phyloP scores from a whole-genome alignment of 2,329 filamentous ascomycete genomes.

The Aspergillus sp. region DNA sequence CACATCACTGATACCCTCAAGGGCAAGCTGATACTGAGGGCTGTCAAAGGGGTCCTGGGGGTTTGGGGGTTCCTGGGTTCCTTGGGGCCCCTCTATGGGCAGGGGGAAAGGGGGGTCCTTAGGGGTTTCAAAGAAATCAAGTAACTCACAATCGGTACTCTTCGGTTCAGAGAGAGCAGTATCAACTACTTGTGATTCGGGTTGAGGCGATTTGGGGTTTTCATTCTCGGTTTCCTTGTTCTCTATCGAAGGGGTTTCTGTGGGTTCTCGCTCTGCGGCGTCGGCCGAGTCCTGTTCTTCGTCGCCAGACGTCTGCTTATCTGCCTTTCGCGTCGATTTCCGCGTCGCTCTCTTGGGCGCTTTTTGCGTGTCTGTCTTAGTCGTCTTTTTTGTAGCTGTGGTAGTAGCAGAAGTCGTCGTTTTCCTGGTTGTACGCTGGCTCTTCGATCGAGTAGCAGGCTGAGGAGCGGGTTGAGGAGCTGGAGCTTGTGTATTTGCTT shows the following conservation, averaged over 20 bases:
- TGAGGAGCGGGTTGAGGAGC: constrained; percentile 7
- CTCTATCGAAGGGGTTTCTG: neutral
- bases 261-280: constrained; percentile 1
- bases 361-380: constrained; percentile 5
- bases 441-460: constrained; percentile 8
- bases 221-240: neutral
- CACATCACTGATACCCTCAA: constrained; percentile 6
- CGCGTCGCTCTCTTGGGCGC: constrained; percentile 8
- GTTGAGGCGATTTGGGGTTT: neutral
- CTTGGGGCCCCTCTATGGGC: neutral
- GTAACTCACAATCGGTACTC: constrained; percentile 11
- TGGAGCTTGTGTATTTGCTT: neutral
- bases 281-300: constrained; percentile 4
- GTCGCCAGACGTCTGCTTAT: constrained; percentile 2
- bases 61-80: neutral
- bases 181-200: neutral
- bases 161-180: constrained; percentile 6
- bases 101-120: neutral
- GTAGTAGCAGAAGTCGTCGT: constrained; percentile 1
- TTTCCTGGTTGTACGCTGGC: constrained; percentile 11
- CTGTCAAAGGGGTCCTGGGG: neutral
- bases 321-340: constrained; percentile 9
- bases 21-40: neutral
- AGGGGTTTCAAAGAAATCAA: neutral
- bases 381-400: constrained; percentile 4